Evolutionary conservation across 108 stramenopile genomes (phyloP), one percentile per base, ranked within the genome.

Genomic region (Nannochloropsis gaditana): DNA sequence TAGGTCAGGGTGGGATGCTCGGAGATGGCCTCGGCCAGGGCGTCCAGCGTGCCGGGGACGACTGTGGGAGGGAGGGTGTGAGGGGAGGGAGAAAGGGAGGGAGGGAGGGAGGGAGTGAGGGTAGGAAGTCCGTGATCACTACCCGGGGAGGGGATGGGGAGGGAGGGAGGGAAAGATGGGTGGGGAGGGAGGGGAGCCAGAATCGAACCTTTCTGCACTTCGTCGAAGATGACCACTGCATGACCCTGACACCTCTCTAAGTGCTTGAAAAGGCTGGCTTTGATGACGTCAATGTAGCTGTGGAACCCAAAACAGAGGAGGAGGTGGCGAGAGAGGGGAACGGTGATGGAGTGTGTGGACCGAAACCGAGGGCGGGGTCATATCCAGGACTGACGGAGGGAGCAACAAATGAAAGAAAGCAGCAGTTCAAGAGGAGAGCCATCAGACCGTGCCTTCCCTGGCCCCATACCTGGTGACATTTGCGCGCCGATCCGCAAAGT

Each of bases 201-300:
- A 31, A 31, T 31, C 31, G 31, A n/a, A 73, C 59, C 59, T 84
- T 88, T 88, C 84, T 88, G 88, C 42, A 88, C 47, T 43, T 88
- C 88, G 43, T 88, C 88, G 83, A 88, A 88, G 44, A 88, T 21
- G 43, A 88, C 88, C 43, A 88, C 88, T 41, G 79, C 88, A 80
- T 88, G 79, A 2, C 88, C 88, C 11, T 45, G 81, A 80, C 88
- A 88, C 42, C 59, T 80, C 43, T 73, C 42, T 21, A 88, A 84
- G 44, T 73, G 79, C 79, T 80, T 44, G 31, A 73, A 84, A 17
- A 88, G 82, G 15, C 19, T 8, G 59, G 19, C n/a, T 6, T 73
- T 73, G 59, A 73, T 73, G 6, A n/a, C n/a, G 59, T 73, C 59
- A 6, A 73, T 73, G 2, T 73, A 73, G 59, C 59, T 73, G 59